Evolutionary conservation across 257 asterid genomes (phyloP), one percentile per base, ranked within the genome.

Genomic region (Solanum tacnaense): DNA sequence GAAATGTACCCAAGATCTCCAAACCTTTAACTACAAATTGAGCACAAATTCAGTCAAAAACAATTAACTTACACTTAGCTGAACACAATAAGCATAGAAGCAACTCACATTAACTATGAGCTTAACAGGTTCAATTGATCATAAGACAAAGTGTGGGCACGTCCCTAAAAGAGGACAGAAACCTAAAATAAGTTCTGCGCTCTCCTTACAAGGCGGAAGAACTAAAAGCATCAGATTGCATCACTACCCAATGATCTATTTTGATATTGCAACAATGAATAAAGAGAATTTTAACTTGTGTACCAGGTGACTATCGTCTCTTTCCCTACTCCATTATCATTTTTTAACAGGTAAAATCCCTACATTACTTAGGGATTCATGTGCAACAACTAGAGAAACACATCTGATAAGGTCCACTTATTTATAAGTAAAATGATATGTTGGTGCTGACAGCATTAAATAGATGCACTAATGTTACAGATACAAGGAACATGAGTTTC

Each of bases 1-100:
- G 98, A 92, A 95, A 95, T 73, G 96, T 94, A 60, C 96, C 98
- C 93, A 97, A 89, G 88, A 90, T 91, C 91, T 94, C 92, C 94
- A 97, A 93, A 89, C 99, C 98, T 91, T 90, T 94, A 36, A 94
- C 99, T 97, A 94, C 94, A 94, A 41, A 85, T 90, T 52, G 83
- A 78, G 73, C 84, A 46, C 44, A 58, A 32, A 65, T 72, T 52
- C 20, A 35, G 71, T 72, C 60, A 73, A 86, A 86, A 52, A 41
- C 56, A 73, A 72, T 74, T 32, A 60, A 39, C n/a, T 86, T 13
- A 73, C 44, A 86, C 46, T 46, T 31, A 5, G 62, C 38, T 46
- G 49, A 60, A 82, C 71, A 31, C 38, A 44, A 44, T 16, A 21
- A 79, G 67, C 38, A 27, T 29, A 41, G 84, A 79, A 41, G 65